A percentile compares a stretch with the other conserved stretches of the same genome.
Evolutionary conservation across 768 basidiomycete genomes (phyloP).

Genomic region (Chalciporus chontae): DNA sequence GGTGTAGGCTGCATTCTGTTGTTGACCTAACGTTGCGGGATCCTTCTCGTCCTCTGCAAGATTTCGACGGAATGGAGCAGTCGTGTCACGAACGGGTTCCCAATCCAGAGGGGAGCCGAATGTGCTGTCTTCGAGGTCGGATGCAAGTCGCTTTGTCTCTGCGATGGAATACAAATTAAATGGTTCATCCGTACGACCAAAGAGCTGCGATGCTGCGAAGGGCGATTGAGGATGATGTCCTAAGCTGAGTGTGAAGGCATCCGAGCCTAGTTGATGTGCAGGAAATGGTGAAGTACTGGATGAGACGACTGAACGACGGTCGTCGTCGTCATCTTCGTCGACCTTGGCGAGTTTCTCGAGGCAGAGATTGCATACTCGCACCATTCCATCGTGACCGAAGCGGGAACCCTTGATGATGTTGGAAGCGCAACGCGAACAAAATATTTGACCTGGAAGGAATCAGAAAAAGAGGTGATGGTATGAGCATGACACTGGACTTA

Average conservation of each 20-base stretch:
- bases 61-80: slow-evolving; percentile 74
- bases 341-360: slow-evolving; percentile 88
- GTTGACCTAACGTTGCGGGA: slow-evolving; percentile 40
- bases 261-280: slow-evolving; percentile 68
- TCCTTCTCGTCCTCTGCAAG: slow-evolving; percentile 76
- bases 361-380: slow-evolving; percentile 94
- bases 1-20: slow-evolving; percentile 26
- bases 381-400: slow-evolving; percentile 93
- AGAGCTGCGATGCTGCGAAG: slow-evolving; percentile 82
- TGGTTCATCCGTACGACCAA: slow-evolving; percentile 72
- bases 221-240: slow-evolving; percentile 75
- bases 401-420: slow-evolving; percentile 93
- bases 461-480: background rate
- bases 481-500: slow-evolving; percentile 30
- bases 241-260: slow-evolving; percentile 35
- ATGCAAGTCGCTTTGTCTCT: slow-evolving; percentile 57
- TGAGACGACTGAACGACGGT: slow-evolving; percentile 76
- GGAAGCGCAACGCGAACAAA: slow-evolving; percentile 94
- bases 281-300: slow-evolving; percentile 67
- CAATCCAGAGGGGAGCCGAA: slow-evolving; percentile 48
- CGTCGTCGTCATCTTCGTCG: slow-evolving; percentile 88
- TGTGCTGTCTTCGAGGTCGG: slow-evolving; percentile 53
- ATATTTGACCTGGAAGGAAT: slow-evolving; percentile 77
- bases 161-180: slow-evolving; percentile 83
- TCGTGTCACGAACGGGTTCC: slow-evolving; percentile 50